Evolutionary conservation across 83 land plant species (phyloP).

Genomic region (Picea abies): DNA sequence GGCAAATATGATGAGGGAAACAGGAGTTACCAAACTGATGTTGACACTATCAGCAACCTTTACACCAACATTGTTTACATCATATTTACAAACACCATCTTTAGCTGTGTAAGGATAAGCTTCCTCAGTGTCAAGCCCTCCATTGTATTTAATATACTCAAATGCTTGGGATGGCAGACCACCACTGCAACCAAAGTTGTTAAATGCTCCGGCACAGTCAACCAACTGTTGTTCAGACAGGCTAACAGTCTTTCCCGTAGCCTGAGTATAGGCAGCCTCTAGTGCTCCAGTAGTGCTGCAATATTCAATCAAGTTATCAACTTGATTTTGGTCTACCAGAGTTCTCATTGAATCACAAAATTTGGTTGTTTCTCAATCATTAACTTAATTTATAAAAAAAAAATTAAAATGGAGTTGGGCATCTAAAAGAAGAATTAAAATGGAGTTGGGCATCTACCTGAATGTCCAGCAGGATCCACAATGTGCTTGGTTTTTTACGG

Average conservation of each 20-base stretch:
- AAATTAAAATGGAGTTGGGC: neutral
- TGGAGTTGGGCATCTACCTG: conserved; percentile 53
- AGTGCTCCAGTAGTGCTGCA: conserved; percentile 95
- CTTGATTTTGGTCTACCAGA: neutral
- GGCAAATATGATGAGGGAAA: neutral
- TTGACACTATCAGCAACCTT: conserved; percentile 82
- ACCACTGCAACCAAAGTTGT: conserved; percentile 95
- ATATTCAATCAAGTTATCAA: conserved; percentile 10
- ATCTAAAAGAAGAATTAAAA: conserved; percentile 14
- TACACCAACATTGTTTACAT: conserved; percentile 66
- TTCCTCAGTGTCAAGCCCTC: conserved; percentile 95
- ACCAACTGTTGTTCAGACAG: conserved; percentile 98
- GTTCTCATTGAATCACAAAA: neutral
- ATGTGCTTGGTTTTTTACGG: conserved; percentile 81
- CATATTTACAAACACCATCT: conserved; percentile 77
- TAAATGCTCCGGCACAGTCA: conserved; percentile 86
- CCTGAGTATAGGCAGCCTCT: conserved; percentile 95
- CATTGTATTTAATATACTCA: conserved; percentile 92
- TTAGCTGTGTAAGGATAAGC: conserved; percentile 85
- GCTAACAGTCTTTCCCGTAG: conserved; percentile 74
- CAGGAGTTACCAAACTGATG: conserved; percentile 71
- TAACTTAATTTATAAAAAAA: neutral
- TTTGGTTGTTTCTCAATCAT: neutral
- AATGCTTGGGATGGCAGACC: conserved; percentile 98
- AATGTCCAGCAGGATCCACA: conserved; percentile 99